phyloP scores from a whole-genome alignment of 495 filamentous ascomycete species.

The Rhypophila decipiens region DNA sequence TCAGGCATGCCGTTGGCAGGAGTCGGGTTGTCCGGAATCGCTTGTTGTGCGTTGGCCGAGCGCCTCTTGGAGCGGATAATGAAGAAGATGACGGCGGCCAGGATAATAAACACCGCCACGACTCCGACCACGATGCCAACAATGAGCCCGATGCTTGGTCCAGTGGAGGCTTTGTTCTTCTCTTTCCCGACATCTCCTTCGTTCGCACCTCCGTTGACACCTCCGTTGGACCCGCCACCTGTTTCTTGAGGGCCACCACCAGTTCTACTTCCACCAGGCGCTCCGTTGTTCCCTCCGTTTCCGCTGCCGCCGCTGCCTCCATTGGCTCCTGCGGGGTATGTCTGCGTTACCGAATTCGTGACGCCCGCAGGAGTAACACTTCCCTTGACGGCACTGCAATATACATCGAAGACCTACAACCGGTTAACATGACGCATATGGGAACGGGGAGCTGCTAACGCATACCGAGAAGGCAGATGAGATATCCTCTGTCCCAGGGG shows the following conservation, averaged over 20 bases:
- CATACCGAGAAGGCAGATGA: slow-evolving; percentile 28
- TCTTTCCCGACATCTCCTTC: not conserved
- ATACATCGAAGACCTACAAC: slow-evolving; percentile 32
- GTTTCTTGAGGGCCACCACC: not conserved
- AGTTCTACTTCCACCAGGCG: slow-evolving; percentile 4
- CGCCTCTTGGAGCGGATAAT: slow-evolving; percentile 14
- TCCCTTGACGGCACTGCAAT: slow-evolving; percentile 41
- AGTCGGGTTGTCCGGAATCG: slow-evolving; percentile 2
- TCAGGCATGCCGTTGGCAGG: not conserved
- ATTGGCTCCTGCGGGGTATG: slow-evolving; percentile 13
- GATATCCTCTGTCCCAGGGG: slow-evolving; percentile 40
- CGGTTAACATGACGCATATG: not conserved
- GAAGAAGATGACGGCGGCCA: slow-evolving; percentile 30
- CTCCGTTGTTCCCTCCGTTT: slow-evolving; percentile 1
- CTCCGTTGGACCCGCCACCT: not conserved
- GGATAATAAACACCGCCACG: slow-evolving; percentile 25
- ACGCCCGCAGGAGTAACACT: slow-evolving; percentile 30
- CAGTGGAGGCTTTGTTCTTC: not conserved
- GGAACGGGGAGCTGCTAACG: not conserved
- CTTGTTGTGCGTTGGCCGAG: slow-evolving; percentile 4
- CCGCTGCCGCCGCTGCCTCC: slow-evolving; percentile 5
- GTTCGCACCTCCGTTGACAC: slow-evolving; percentile 1
- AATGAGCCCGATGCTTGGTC: slow-evolving; percentile 23
- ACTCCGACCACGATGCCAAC: slow-evolving; percentile 32
- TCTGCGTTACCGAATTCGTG: slow-evolving; percentile 26